Base-by-base conservation (phyloP, 306 rosid species). In the Cucurbita moschata region DNA sequence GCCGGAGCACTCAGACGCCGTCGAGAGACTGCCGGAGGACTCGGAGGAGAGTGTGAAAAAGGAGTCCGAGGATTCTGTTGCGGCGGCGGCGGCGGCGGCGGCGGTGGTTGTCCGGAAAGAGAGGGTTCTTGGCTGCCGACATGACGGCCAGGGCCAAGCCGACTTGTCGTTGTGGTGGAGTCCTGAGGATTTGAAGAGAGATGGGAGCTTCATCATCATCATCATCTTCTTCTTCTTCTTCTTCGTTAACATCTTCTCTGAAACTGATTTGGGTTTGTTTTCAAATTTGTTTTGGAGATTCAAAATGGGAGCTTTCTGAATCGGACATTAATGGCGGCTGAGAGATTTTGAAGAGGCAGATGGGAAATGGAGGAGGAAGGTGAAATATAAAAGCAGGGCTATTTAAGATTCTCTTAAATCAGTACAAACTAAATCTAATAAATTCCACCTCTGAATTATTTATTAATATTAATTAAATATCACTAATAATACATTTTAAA, bases 41-140 rank as follows among this genome's bases (percentile, higher is more conserved):
- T 61, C 71, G 47, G 71, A 46, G 43, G 78, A 61, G 50, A 54
- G 63, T 8, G 54, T 43, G 59, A 62, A 60, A n/a, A 46, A 35
- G 14, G 72, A 49, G 1, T 76, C 52, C 19, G 77, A 78, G n/a
- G 74, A 46, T 10, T 75, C 49, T 39, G 83, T 72, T 9, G 86
- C 86, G 0, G 86, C 50, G 83, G 85, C 55, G 12, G 92, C 84
- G 12, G 92, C 84, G 79, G 79, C 83, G 79, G 23, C 52, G 42
- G 81, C 79, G 62, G 58, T 23, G 65, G 60, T 14, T 53, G 72
- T 77, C 74, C 95, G 55, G 81, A 91, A 91, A 12, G 99, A 95
- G 30, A 89, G 91, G 49, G 97, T 91, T 81, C 85, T 85, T 21
- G 97, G 85, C 71, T 85, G 97, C 26, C 86, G 72, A 65, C 96